Evolutionary conservation across 176 grass and related monocot genomes (phyloP), one percentile per base, ranked within the genome.

Genomic region (Alloteropsis semialata): DNA sequence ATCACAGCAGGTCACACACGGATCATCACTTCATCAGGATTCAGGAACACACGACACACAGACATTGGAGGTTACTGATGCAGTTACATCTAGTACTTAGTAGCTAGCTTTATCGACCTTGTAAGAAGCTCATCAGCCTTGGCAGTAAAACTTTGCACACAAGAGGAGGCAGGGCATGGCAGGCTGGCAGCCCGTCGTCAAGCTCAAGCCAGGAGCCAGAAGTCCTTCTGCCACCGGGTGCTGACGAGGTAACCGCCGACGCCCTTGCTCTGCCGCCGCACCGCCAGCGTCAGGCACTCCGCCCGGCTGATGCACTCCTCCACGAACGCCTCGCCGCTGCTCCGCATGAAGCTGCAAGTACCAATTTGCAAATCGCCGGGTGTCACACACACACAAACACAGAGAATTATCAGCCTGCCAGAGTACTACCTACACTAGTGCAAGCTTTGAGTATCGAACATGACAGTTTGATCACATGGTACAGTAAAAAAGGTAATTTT

Each of bases 201-300:
- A 56, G 92, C 95, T 60, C 82, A 96, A 56, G 92, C 95, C 25
- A 95, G 87, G 66, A 98, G 86, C 95, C 95, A 95, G 86, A 98
- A 98, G 86, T 98, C 91, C 95, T 98, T 98, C 85, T 98, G 95
- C 95, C 95, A 89, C 78, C 90, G 87, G 71, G 88, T 95, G 87
- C 92, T 95, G 90, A 93, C 36, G 67, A 93, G 90, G 86, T 95
- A 98, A 22, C 95, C 95, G 22, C 95, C 95, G 55, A 98, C 59
- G 77, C 92, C 90, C 49, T 86, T 91, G 90, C 90, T 89, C 88
- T 90, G 90, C 85, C 90, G 88, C 86, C 86, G 82, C 79, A 95
- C 92, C 8, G 95, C 90, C 81, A 98, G 82, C 48, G 95, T 95
- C 73, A 93, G 86, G 86, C 95, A 98, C 36, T 98, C 95, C 10